Evolutionary conservation across 176 grass and related monocot genomes (phyloP).

Genomic region (Oryza punctata): DNA sequence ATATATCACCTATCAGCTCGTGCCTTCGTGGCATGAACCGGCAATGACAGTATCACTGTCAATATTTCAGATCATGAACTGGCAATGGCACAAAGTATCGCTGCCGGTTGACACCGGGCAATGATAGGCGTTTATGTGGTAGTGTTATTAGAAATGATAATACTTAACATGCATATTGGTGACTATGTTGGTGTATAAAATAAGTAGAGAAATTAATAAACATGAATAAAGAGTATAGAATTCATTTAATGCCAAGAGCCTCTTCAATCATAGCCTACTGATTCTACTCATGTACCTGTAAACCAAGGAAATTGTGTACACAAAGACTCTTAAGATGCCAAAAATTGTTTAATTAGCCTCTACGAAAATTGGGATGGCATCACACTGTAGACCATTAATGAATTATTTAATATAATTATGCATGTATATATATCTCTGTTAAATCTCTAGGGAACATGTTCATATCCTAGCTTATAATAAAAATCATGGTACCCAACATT

Average conservation of each 20-base stretch:
- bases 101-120: too few relatives aligned
- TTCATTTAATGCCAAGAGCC: not conserved
- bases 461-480: not conserved
- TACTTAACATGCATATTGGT: not conserved
- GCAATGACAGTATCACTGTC: too few relatives aligned
- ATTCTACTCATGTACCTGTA: not conserved
- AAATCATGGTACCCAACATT: not conserved
- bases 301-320: not conserved
- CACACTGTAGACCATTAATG: slow-evolving; percentile 26
- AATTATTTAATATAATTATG: slow-evolving; percentile 7
- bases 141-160: not conserved
- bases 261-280: not conserved
- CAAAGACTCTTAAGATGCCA: not conserved
- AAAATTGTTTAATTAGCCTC: slow-evolving; percentile 14
- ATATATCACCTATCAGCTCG: too few relatives aligned
- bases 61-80: too few relatives aligned
- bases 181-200: not conserved
- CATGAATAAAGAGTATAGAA: not conserved
- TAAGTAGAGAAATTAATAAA: not conserved
- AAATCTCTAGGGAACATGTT: not conserved
- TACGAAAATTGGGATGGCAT: slow-evolving; percentile 1
- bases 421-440: not conserved
- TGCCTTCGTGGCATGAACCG: too few relatives aligned
- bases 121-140: too few relatives aligned
- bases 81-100: too few relatives aligned